These are phyloP conservation scores for Xylariomycetidae sp. DNA, from an alignment of 2,329 filamentous ascomycete genomes.

Conservation along the genomic window DNA sequence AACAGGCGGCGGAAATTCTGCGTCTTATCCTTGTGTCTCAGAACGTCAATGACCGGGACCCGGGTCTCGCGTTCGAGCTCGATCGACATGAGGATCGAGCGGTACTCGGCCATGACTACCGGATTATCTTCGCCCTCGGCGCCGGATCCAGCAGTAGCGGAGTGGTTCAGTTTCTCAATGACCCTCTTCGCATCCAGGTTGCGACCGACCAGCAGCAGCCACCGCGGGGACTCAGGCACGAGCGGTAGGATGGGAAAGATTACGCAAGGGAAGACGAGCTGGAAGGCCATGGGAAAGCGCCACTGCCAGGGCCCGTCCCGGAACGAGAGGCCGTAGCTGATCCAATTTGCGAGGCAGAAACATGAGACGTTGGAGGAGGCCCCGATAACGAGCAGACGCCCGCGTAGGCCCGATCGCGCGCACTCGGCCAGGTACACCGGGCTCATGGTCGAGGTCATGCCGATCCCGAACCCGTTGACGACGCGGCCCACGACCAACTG, in stretches of 20 bases:
- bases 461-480: constrained; percentile 25
- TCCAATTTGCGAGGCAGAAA: constrained; percentile 44
- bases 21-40: constrained; percentile 33
- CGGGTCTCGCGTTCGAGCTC: constrained; percentile 29
- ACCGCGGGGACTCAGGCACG: constrained; percentile 32
- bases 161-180: constrained; percentile 47
- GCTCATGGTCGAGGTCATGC: constrained; percentile 25
- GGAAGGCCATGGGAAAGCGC: constrained; percentile 32
- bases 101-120: constrained; percentile 29
- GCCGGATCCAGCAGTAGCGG: constrained; percentile 1
- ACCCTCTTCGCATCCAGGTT: constrained; percentile 37
- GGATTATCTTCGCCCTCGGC: too few species aligned
- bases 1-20: constrained; percentile 33
- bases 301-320: constrained; percentile 28
- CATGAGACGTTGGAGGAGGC: constrained; percentile 28
- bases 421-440: constrained; percentile 25
- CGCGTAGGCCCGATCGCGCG: constrained; percentile 20
- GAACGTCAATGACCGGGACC: constrained; percentile 28
- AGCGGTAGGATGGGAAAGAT: constrained; percentile 26
- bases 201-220: constrained; percentile 48
- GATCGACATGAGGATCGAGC: constrained; percentile 32
- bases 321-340: constrained; percentile 36
- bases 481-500: constrained; percentile 24
- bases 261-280: constrained; percentile 33
- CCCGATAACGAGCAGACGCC: constrained; percentile 21